A percentile compares a stretch with the other conserved stretches of the same genome.
Conservation (phyloP, 768 basidiomycete genomes). For the Gloeophyllum trabeum region DNA sequence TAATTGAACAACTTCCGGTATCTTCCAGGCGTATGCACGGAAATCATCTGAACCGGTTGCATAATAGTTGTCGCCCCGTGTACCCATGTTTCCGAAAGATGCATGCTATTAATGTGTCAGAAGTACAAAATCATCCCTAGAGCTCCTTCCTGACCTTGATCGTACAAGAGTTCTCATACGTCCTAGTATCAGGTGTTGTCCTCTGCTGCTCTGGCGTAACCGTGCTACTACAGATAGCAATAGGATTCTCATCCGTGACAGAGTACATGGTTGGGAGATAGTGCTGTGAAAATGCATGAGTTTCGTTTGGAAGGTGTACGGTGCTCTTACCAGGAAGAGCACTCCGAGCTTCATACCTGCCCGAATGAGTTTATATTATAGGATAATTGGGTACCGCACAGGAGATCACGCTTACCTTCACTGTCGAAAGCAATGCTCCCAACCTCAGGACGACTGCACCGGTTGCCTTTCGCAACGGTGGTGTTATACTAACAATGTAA, state of each 20-base stretch:
- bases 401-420: slow-evolving; percentile 33
- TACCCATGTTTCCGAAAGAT: slow-evolving; percentile 54
- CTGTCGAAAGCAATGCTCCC: slow-evolving; percentile 61
- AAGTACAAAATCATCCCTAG: slow-evolving; percentile 1
- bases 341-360: slow-evolving; percentile 54
- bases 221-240: slow-evolving; percentile 68
- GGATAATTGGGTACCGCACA: slow-evolving; percentile 1
- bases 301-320: neutral
- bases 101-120: slow-evolving; percentile 41
- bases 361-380: neutral
- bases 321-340: slow-evolving; percentile 47
- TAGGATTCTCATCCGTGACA: slow-evolving; percentile 52
- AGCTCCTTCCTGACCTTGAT: slow-evolving; percentile 69
- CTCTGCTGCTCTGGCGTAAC: too few species aligned
- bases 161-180: slow-evolving; percentile 64
- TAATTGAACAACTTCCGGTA: slow-evolving; percentile 41
- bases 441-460: slow-evolving; percentile 43
- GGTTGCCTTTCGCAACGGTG: slow-evolving; percentile 30
- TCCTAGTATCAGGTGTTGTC: slow-evolving; percentile 36
- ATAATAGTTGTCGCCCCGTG: slow-evolving; percentile 47
- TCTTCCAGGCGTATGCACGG: slow-evolving; percentile 65
- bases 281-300: slow-evolving; percentile 29
- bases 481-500: slow-evolving; percentile 28
- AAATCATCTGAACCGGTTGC: slow-evolving; percentile 81
- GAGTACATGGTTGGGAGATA: slow-evolving; percentile 63